Evolutionary conservation across 495 filamentous ascomycete species (phyloP).

Genomic region (Aspergillus incahuasiensis): DNA sequence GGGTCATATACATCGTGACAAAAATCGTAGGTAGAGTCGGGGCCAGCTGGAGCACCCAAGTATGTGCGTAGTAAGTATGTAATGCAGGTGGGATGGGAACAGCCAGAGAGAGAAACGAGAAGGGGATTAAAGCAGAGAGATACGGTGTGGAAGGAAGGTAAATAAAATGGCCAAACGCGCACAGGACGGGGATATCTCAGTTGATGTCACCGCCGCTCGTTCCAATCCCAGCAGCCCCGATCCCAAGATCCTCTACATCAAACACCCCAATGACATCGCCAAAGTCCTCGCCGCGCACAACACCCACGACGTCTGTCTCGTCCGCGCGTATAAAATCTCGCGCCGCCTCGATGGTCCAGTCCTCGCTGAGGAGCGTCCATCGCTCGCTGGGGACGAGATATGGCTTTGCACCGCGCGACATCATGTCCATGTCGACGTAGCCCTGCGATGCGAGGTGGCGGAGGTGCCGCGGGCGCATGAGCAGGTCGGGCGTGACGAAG

Average conservation of each 20-base stretch:
- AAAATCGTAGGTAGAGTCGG: no score
- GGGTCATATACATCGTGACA: conserved; percentile 19
- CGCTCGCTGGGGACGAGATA: conserved; percentile 24
- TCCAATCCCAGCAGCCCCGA: conserved; percentile 9
- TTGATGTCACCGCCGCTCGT: no score
- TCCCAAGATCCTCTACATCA: conserved; percentile 35
- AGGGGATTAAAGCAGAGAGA: not conserved
- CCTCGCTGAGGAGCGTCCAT: conserved; percentile 25
- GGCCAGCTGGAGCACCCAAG: not conserved
- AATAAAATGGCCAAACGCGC: no score
- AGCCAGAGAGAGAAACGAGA: not conserved
- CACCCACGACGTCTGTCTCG: conserved; percentile 30
- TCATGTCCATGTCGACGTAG: conserved; percentile 33
- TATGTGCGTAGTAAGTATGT: not conserved
- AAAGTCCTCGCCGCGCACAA: conserved; percentile 27
- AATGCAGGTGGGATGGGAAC: not conserved
- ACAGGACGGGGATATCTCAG: no score
- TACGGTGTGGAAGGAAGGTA: no score
- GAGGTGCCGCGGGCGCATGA: conserved; percentile 35
- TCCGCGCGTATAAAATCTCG: no score
- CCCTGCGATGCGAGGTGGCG: conserved; percentile 29
- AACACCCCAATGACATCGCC: conserved; percentile 31
- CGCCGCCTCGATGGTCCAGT: no score
- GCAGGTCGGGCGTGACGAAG: conserved; percentile 28
- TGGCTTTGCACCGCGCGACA: conserved; percentile 19